phyloP scores from a whole-genome alignment of 768 basidiomycete species.

The Podaxis sp. region DNA sequence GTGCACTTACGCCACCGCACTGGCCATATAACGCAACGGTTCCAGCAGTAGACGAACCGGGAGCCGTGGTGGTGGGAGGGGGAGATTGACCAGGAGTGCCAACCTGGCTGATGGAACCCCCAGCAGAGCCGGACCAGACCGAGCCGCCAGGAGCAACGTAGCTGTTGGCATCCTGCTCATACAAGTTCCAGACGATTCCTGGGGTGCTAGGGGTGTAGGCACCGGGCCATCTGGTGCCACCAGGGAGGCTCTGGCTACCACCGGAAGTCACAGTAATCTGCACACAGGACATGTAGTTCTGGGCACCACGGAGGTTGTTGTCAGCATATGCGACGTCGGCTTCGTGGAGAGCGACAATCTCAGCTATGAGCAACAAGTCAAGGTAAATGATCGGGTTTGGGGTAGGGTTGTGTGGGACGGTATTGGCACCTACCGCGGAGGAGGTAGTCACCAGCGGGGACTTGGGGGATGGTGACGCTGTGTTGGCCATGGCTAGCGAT shows the following conservation, averaged over 20 bases:
- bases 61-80: conserved; percentile 3
- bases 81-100: conserved; percentile 14
- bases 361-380: conserved; percentile 34
- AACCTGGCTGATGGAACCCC: conserved; percentile 20
- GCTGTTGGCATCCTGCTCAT: conserved; percentile 17
- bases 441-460: conserved; percentile 30
- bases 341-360: conserved; percentile 30
- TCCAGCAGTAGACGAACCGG: conserved; percentile 7
- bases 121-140: conserved; percentile 26
- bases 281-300: conserved; percentile 46
- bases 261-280: conserved; percentile 36
- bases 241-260: conserved; percentile 22
- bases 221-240: conserved; percentile 27
- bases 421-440: conserved; percentile 23
- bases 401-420: neutral
- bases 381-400: neutral
- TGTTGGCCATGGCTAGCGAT: conserved; percentile 27
- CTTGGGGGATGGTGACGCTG: conserved; percentile 27
- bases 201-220: conserved; percentile 26
- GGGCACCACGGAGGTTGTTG: conserved; percentile 37
- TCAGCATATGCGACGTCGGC: conserved; percentile 24
- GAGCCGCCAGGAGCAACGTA: conserved; percentile 28
- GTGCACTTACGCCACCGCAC: conserved; percentile 17
- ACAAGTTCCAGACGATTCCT: conserved; percentile 30
- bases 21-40: conserved; percentile 18